A percentile compares a stretch with the other conserved stretches of the same genome.
Evolutionary conservation across 768 basidiomycete genomes (phyloP).

Genomic region (Rhodosporidiobolus odoratus): DNA sequence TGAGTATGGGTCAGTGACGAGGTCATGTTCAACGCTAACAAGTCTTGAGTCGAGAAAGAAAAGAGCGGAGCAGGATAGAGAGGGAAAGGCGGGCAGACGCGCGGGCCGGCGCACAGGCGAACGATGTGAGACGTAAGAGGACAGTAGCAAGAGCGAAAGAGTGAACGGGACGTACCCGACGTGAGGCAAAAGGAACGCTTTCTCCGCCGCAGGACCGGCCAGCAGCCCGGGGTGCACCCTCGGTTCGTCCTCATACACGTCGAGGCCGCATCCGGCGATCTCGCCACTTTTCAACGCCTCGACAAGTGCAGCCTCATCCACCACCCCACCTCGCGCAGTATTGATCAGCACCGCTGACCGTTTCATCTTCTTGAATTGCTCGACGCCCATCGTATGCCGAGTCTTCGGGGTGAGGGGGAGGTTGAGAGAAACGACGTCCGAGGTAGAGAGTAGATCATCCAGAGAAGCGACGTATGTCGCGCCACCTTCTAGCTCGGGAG

Average conservation of each 20-base stretch:
- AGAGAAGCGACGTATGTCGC: conserved; percentile 61
- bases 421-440: conserved; percentile 81
- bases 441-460: conserved; percentile 59
- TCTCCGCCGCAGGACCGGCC: conserved; percentile 71
- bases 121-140: neutral
- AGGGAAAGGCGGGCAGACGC: no score
- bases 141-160: neutral
- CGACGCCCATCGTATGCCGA: conserved; percentile 28
- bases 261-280: conserved; percentile 38
- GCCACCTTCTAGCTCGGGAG: conserved; percentile 59
- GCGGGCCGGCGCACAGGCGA: no score
- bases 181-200: conserved; percentile 81
- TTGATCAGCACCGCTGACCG: conserved; percentile 38
- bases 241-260: conserved; percentile 66
- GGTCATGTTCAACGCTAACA: no score
- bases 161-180: conserved; percentile 55
- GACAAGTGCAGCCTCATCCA: conserved; percentile 83
- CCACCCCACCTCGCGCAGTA: conserved; percentile 67
- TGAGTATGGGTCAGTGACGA: neutral
- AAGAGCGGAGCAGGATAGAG: neutral
- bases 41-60: neutral
- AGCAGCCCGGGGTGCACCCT: conserved; percentile 70
- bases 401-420: conserved; percentile 70
- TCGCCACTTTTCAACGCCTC: conserved; percentile 70
- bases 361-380: conserved; percentile 39